Conservation (phyloP, 139 green algal species). For the Zygnema circumcarinatum region DNA sequence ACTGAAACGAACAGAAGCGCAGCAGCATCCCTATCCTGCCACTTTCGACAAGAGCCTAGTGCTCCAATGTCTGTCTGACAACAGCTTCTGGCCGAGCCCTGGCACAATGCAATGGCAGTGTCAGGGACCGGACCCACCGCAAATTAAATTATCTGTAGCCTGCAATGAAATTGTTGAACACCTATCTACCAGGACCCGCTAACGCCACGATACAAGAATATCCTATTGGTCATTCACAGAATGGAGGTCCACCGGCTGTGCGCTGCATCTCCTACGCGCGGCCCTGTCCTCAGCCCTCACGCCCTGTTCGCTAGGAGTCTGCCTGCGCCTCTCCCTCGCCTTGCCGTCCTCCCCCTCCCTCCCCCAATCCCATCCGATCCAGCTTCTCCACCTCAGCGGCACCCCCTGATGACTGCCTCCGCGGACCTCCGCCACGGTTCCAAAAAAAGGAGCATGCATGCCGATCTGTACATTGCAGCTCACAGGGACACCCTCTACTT, state of each 20-base stretch:
- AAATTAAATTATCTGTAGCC: not conserved
- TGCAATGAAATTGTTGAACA: not conserved
- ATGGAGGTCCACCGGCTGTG: no score
- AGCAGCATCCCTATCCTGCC: not conserved
- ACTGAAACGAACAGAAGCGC: not conserved
- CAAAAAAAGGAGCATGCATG: not conserved
- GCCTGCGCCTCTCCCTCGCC: no score
- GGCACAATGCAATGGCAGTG: not conserved
- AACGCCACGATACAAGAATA: not conserved
- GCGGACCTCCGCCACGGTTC: not conserved
- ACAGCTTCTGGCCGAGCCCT: not conserved
- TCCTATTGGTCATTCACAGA: not conserved
- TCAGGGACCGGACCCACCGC: not conserved
- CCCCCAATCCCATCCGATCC: no score
- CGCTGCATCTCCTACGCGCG: no score
- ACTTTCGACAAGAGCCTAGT: not conserved
- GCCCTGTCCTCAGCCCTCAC: no score
- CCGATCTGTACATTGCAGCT: not conserved
- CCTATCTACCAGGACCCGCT: not conserved
- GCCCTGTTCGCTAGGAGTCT: no score
- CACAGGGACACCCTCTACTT: not conserved
- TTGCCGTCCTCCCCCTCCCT: no score
- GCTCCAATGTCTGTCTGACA: not conserved
- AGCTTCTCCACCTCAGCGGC: not conserved
- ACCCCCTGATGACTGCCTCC: not conserved